Evolutionary conservation across 106 monocot species (phyloP).

Genomic region (Dioscorea alata): DNA sequence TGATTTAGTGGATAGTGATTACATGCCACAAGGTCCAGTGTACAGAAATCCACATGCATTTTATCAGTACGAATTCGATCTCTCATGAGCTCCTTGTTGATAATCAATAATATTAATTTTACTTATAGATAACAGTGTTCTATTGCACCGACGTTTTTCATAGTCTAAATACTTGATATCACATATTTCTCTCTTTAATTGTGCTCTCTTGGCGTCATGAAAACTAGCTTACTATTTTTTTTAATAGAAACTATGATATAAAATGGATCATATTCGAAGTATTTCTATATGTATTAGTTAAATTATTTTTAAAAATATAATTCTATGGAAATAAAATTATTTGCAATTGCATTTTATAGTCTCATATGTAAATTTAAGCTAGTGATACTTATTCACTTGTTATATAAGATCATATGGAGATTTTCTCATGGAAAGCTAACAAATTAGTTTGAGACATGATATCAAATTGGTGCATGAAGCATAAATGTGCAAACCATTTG

Average conservation of each 20-base stretch:
- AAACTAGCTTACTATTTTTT: neutral
- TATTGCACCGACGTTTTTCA: neutral
- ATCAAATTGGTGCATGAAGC: no score
- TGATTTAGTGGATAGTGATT: slow-evolving; percentile 12
- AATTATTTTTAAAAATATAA: no score
- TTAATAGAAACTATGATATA: neutral
- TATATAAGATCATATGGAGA: no score
- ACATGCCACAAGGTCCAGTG: slow-evolving; percentile 39
- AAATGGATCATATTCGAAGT: no score
- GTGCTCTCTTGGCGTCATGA: neutral
- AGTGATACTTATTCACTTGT: no score
- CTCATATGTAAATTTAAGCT: no score
- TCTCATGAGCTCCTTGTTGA: neutral
- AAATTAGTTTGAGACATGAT: no score
- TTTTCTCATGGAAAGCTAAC: no score
- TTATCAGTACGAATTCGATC: slow-evolving; percentile 21
- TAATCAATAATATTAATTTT: neutral
- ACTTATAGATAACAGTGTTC: neutral
- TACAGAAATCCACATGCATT: slow-evolving; percentile 52
- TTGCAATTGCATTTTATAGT: no score
- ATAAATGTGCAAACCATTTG: no score
- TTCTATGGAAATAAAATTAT: no score
- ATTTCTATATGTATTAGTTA: no score
- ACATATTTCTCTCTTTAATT: neutral
- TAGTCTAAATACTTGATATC: neutral